These are phyloP conservation scores for Grammothele lineata DNA, from an alignment of 768 basidiomycete species.

Conservation along the genomic window DNA sequence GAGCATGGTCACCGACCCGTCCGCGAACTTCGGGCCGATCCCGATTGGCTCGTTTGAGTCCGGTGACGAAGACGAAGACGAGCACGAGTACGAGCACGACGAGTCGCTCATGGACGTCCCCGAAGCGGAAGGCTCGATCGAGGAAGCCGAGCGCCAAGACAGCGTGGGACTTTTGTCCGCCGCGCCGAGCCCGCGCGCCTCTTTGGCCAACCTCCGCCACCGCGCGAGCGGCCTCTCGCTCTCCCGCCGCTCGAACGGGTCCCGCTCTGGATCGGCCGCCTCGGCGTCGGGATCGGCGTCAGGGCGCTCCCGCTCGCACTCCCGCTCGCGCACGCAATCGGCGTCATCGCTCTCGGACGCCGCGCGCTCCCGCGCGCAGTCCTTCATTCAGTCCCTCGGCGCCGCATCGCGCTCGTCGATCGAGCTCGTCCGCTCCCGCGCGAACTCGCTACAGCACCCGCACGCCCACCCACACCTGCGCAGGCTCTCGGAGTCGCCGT, in stretches of 20 bases:
- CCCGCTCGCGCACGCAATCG: conserved; percentile 26
- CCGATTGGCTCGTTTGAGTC: conserved; percentile 21
- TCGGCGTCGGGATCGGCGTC: too few species aligned
- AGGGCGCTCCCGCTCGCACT: conserved; percentile 50
- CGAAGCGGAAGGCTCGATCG: conserved; percentile 49
- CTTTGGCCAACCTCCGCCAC: conserved; percentile 39
- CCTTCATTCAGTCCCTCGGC: conserved; percentile 59
- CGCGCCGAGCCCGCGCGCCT: conserved; percentile 45
- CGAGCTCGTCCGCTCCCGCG: conserved; percentile 53
- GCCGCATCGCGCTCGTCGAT: conserved; percentile 59
- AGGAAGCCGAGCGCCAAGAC: conserved; percentile 62
- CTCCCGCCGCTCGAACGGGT: conserved; percentile 32
- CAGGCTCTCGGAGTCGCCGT: conserved; percentile 38
- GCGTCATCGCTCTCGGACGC: conserved; percentile 28
- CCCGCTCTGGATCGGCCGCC: conserved; percentile 38
- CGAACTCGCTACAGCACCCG: conserved; percentile 46
- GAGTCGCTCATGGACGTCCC: conserved; percentile 33
- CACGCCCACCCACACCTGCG: too few species aligned
- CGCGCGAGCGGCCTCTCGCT: conserved; percentile 34
- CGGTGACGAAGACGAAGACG: conserved; percentile 11
- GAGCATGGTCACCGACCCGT: conserved; percentile 21
- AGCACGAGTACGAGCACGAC: conserved; percentile 27
- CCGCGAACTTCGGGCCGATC: conserved; percentile 24
- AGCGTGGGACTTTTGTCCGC: conserved; percentile 51
- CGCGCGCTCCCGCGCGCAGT: conserved; percentile 62